phyloP scores from a whole-genome alignment of 192 early-diverging fungal genomes.

The Diversispora epigaea region DNA sequence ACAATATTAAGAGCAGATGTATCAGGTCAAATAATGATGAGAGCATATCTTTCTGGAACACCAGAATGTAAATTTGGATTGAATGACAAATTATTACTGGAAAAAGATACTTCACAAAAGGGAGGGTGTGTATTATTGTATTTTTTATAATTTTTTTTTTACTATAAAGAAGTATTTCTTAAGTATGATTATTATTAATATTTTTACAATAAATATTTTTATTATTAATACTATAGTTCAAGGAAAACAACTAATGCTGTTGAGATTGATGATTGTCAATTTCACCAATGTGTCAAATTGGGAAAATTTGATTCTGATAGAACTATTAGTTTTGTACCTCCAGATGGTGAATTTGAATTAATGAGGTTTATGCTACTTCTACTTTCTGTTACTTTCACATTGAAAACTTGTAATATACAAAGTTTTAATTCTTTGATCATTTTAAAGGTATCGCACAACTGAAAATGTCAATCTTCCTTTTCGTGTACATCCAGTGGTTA shows the following conservation, averaged over 20 bases:
- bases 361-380: slow-evolving; percentile 64
- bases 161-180: neutral
- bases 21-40: slow-evolving; percentile 87
- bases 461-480: slow-evolving; percentile 97
- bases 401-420: neutral
- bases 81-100: slow-evolving; percentile 91
- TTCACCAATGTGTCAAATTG: slow-evolving; percentile 97
- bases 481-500: slow-evolving; percentile 89
- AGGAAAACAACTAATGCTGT: slow-evolving; percentile 57
- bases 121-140: slow-evolving; percentile 34
- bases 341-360: slow-evolving; percentile 95
- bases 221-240: neutral
- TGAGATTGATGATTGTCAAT: slow-evolving; percentile 96
- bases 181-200: too few relatives aligned
- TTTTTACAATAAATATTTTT: neutral
- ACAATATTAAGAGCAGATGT: slow-evolving; percentile 89
- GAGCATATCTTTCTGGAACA: slow-evolving; percentile 94
- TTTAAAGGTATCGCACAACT: slow-evolving; percentile 81
- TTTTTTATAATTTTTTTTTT: neutral
- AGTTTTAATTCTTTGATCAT: neutral
- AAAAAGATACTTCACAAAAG: slow-evolving; percentile 60
- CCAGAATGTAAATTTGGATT: slow-evolving; percentile 98
- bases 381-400: neutral
- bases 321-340: slow-evolving; percentile 96
- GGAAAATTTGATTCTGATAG: slow-evolving; percentile 89